These are phyloP conservation scores for Arthrobotrys conoides DNA, from an alignment of 2,329 filamentous ascomycete genomes.

Conservation along the genomic window DNA sequence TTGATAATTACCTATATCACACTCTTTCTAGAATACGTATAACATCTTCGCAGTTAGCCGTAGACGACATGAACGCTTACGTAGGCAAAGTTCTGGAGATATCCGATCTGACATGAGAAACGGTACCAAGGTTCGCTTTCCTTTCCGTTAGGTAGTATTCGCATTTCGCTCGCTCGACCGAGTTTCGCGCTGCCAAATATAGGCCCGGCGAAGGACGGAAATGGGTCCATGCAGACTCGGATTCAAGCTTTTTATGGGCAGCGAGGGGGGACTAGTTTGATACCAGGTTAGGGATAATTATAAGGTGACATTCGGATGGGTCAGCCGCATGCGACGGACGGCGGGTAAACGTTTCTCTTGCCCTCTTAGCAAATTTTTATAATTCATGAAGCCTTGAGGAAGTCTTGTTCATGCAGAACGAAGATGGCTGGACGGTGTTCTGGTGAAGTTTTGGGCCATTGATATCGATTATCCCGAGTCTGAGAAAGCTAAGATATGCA, in stretches of 20 bases:
- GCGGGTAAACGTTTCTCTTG: neutral
- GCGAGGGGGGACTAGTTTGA: neutral
- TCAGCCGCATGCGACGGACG: neutral
- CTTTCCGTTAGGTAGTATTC: slow-evolving; percentile 1
- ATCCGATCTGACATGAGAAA: slow-evolving; percentile 17
- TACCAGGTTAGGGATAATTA: neutral
- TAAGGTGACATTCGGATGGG: slow-evolving; percentile 23
- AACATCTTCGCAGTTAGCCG: neutral
- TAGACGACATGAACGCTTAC: neutral
- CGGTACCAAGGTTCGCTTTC: neutral
- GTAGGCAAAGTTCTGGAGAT: slow-evolving; percentile 4
- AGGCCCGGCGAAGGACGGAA: slow-evolving; percentile 30
- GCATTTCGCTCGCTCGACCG: neutral
- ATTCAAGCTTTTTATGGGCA: slow-evolving; percentile 1
- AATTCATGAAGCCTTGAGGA: no score
- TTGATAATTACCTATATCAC: no score
- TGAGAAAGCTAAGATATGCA: neutral
- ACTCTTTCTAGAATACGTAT: no score
- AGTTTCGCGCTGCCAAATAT: slow-evolving; percentile 19
- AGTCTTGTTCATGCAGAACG: neutral
- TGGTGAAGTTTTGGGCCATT: neutral
- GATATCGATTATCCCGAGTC: neutral
- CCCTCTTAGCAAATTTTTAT: neutral
- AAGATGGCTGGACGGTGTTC: neutral
- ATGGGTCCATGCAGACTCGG: slow-evolving; percentile 27